phyloP scores from a whole-genome alignment of 169 alveolate species.

The Cryptosporidium andersoni region DNA sequence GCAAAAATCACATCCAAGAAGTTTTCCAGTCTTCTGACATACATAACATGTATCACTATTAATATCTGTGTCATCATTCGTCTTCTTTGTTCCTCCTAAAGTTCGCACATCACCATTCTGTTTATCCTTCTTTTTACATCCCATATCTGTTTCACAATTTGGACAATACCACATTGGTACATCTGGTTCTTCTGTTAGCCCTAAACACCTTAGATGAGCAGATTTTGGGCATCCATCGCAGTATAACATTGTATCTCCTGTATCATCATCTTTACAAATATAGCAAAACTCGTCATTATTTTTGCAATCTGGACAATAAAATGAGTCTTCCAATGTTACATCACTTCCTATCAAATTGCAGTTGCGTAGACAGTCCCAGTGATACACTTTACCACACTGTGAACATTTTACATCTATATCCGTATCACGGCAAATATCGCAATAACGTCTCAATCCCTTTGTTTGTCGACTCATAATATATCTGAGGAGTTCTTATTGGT shows the following conservation, averaged over 20 bases:
- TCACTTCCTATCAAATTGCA: conserved; percentile 46
- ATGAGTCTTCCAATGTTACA: conserved; percentile 68
- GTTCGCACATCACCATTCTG: conserved; percentile 80
- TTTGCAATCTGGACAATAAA: conserved; percentile 81
- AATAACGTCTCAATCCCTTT: conserved; percentile 56
- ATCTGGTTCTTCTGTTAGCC: conserved; percentile 85
- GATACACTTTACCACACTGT: conserved; percentile 60
- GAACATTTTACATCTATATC: conserved; percentile 60
- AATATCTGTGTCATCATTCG: conserved; percentile 78
- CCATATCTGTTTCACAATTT: conserved; percentile 73
- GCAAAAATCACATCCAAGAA: conserved; percentile 89
- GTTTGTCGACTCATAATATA: conserved; percentile 44
- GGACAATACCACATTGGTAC: conserved; percentile 89
- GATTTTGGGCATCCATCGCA: conserved; percentile 92
- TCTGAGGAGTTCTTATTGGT: background rate
- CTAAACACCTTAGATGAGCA: conserved; percentile 85
- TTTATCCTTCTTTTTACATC: conserved; percentile 83
- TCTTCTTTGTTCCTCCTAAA: conserved; percentile 77
- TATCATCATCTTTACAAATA: conserved; percentile 81
- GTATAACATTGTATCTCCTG: conserved; percentile 80
- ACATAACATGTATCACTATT: conserved; percentile 89
- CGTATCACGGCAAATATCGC: conserved; percentile 70
- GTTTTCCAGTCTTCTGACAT: conserved; percentile 86
- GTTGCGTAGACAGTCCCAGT: conserved; percentile 51
- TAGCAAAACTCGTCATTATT: conserved; percentile 86